Evolutionary conservation across 176 grass and related monocot species (phyloP).

Genomic region (Carex myosuroides): DNA sequence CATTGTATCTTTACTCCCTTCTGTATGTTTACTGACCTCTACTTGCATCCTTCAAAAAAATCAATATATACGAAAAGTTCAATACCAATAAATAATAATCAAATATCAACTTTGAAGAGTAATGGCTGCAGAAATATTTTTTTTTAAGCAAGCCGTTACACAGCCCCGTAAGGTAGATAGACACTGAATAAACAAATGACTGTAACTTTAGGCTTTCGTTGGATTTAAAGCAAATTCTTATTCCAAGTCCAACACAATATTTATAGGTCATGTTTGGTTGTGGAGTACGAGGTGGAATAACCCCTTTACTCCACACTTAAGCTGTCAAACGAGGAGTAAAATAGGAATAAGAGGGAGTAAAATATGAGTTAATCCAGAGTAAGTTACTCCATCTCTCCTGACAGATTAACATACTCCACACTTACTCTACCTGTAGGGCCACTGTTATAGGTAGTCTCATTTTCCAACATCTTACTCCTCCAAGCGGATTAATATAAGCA

Average conservation of each 20-base stretch:
- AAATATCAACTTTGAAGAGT: neutral
- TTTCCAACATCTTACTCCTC: too few species aligned
- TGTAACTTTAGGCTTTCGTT: neutral
- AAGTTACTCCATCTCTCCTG: too few species aligned
- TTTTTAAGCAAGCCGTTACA: neutral
- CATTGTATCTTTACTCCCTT: conserved; percentile 68
- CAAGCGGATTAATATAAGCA: too few species aligned
- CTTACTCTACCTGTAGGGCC: too few species aligned
- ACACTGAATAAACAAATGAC: neutral
- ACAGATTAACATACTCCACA: too few species aligned
- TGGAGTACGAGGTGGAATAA: too few species aligned
- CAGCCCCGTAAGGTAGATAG: neutral
- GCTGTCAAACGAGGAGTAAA: too few species aligned
- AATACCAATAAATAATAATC: neutral
- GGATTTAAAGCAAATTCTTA: neutral
- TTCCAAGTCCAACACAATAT: neutral
- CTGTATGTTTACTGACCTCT: conserved; percentile 94
- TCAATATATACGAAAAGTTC: neutral
- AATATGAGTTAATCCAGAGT: too few species aligned
- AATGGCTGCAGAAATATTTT: neutral
- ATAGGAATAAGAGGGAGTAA: too few species aligned
- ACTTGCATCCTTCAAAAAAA: conserved; percentile 79
- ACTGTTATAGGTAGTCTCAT: too few species aligned
- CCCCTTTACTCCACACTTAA: too few species aligned
- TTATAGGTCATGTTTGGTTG: too few species aligned